A percentile compares a stretch with the other conserved stretches of the same genome.
These are phyloP conservation scores for Onygenales sp. DNA, from an alignment of 2,329 filamentous ascomycete species.

Conservation along the genomic window DNA sequence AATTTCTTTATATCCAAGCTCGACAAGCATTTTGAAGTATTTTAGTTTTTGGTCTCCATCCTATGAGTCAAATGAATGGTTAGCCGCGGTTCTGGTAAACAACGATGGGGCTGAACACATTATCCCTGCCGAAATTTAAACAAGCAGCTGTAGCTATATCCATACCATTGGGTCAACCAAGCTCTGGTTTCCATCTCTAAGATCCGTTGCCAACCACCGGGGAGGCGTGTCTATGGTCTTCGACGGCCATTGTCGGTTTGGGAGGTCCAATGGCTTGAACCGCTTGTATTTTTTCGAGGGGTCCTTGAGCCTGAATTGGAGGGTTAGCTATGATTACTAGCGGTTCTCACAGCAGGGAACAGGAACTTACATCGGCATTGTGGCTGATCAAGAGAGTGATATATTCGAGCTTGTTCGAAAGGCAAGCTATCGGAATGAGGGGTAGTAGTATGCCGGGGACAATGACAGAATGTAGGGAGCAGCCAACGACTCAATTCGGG, in stretches of 20 bases:
- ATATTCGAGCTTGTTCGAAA: background rate
- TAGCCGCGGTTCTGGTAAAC: background rate
- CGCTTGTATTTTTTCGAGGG: conserved; percentile 40
- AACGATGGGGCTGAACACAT: background rate
- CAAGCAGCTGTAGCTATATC: background rate
- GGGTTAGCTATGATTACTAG: conserved; percentile 5
- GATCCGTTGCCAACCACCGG: conserved; percentile 80
- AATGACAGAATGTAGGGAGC: background rate
- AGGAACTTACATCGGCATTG: conserved; percentile 15
- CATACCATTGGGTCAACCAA: conserved; percentile 84
- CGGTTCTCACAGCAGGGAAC: background rate
- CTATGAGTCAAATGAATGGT: conserved; percentile 34
- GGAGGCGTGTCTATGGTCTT: conserved; percentile 76
- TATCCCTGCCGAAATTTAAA: conserved; percentile 1
- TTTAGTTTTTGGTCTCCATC: conserved; percentile 90
- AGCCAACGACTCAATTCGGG: no score
- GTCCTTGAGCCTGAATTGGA: conserved; percentile 34
- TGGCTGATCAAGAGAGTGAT: background rate
- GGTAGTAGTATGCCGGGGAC: background rate
- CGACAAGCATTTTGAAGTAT: conserved; percentile 89
- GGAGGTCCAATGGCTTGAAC: conserved; percentile 38
- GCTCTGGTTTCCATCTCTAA: conserved; percentile 90
- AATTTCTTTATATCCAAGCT: conserved; percentile 95
- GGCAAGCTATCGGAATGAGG: background rate
- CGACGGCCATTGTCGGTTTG: conserved; percentile 63